These are phyloP conservation scores for Trametes sp. DNA, from an alignment of 1,284 basidiomycete genomes.

Conservation along the genomic window DNA sequence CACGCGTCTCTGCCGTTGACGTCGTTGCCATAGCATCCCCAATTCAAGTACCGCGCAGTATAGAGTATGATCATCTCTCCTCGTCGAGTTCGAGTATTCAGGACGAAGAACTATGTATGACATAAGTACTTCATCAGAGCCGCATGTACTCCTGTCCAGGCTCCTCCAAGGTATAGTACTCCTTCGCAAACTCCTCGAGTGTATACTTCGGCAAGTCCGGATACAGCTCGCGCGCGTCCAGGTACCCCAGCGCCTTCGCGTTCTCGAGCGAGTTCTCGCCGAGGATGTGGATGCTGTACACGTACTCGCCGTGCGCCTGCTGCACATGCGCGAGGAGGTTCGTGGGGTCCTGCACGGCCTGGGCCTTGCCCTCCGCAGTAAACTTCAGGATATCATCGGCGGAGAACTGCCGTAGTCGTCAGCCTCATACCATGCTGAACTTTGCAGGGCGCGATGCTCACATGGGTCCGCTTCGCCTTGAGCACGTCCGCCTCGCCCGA, in stretches of 20 bases:
- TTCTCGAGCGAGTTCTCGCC: slow-evolving; percentile 34
- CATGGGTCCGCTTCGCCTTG: slow-evolving; percentile 13
- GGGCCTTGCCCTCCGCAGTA: slow-evolving; percentile 4
- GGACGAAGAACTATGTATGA: too few relatives aligned
- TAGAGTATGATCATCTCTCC: too few relatives aligned
- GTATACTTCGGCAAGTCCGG: slow-evolving; percentile 28
- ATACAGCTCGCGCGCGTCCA: slow-evolving; percentile 37
- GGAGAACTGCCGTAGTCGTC: slow-evolving; percentile 11
- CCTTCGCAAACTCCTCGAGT: slow-evolving; percentile 31
- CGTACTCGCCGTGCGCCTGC: slow-evolving; percentile 25
- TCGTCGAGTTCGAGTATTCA: too few relatives aligned
- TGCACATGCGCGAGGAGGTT: not conserved
- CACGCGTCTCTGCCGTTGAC: too few relatives aligned
- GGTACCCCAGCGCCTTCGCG: slow-evolving; percentile 34
- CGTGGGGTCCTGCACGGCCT: not conserved
- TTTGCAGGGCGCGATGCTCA: slow-evolving; percentile 3
- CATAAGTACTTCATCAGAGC: too few relatives aligned
- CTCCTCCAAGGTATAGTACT: slow-evolving; percentile 27
- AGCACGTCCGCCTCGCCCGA: too few relatives aligned
- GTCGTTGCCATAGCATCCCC: too few relatives aligned
- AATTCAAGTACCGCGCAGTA: too few relatives aligned
- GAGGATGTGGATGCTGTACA: slow-evolving; percentile 31
- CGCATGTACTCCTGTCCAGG: slow-evolving; percentile 1
- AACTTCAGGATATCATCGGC: slow-evolving; percentile 18
- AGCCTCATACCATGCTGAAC: not conserved